Conservation (phyloP, 2,329 filamentous ascomycete species). For the Trichoderma atrobrunneum region DNA sequence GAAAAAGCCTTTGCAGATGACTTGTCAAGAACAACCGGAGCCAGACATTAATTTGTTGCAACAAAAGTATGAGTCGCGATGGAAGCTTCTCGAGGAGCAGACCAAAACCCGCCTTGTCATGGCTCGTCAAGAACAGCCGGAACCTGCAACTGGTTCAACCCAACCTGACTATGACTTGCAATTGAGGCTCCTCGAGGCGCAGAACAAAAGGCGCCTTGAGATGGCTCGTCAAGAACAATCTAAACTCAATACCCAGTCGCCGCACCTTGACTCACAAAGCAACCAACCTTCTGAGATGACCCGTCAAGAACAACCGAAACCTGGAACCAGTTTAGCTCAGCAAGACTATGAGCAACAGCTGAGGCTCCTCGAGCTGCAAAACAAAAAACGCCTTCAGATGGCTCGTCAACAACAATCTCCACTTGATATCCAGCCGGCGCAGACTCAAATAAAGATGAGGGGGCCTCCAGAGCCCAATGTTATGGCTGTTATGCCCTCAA, state of each 20-base stretch:
- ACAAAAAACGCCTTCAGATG: not conserved
- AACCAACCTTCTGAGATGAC: not conserved
- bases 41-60: not conserved
- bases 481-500: not conserved
- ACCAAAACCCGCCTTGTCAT: not conserved
- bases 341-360: not conserved
- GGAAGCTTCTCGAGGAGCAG: not conserved
- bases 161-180: not conserved
- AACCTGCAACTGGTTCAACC: not conserved
- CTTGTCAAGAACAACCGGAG: not conserved
- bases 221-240: not conserved
- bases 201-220: not conserved
- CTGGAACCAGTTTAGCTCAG: not conserved
- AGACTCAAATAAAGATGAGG: not conserved
- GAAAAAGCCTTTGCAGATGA: accelerated
- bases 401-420: not conserved
- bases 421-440: not conserved
- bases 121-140: not conserved
- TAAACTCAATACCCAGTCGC: not conserved
- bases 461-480: not conserved
- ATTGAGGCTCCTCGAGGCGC: not conserved
- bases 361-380: not conserved
- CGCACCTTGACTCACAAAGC: not conserved
- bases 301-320: not conserved
- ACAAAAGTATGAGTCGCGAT: not conserved